A percentile compares a stretch with the other conserved stretches of the same genome.
phyloP scores from a whole-genome alignment of 2,329 filamentous ascomycete species.

The Cordyceps cicadae region DNA sequence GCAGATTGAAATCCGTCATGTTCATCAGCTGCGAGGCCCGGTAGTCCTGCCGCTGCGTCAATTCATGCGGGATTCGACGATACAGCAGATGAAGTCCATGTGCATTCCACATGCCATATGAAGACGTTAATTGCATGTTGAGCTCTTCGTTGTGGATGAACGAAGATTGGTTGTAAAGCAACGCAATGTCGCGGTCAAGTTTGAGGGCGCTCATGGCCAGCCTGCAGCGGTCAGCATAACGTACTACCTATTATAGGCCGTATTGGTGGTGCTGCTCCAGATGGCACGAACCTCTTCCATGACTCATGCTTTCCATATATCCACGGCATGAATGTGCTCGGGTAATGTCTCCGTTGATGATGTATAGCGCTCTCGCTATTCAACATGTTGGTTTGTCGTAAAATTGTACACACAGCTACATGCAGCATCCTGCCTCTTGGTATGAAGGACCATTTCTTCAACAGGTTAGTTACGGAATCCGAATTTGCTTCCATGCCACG shows the following conservation, averaged over 20 bases:
- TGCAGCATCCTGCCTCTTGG: conserved; percentile 26
- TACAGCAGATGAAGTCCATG: conserved; percentile 30
- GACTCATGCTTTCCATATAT: conserved; percentile 22
- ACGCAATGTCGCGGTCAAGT: conserved; percentile 30
- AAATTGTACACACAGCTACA: conserved; percentile 25
- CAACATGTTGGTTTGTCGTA: conserved; percentile 31
- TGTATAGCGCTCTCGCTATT: conserved; percentile 24
- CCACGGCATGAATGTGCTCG: conserved; percentile 31
- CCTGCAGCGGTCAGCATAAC: conserved; percentile 18
- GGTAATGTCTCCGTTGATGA: conserved; percentile 27
- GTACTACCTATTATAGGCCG: not conserved
- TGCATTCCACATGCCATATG: conserved; percentile 30
- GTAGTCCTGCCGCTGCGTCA: conserved; percentile 22
- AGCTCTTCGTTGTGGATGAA: conserved; percentile 29
- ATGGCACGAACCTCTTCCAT: conserved; percentile 26
- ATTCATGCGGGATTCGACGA: conserved; percentile 24
- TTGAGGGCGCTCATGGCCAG: conserved; percentile 28
- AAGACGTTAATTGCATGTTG: conserved; percentile 25
- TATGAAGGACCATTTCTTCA: conserved; percentile 24
- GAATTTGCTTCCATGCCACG: not conserved
- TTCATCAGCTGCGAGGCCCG: conserved; percentile 24
- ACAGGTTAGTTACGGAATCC: not conserved
- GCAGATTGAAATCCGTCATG: conserved; percentile 20
- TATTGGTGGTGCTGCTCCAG: not conserved
- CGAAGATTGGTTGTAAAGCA: conserved; percentile 24